Evolutionary conservation across 192 early-diverging fungal genomes (phyloP), one percentile per base, ranked within the genome.

Genomic region (Coemansia reversa): DNA sequence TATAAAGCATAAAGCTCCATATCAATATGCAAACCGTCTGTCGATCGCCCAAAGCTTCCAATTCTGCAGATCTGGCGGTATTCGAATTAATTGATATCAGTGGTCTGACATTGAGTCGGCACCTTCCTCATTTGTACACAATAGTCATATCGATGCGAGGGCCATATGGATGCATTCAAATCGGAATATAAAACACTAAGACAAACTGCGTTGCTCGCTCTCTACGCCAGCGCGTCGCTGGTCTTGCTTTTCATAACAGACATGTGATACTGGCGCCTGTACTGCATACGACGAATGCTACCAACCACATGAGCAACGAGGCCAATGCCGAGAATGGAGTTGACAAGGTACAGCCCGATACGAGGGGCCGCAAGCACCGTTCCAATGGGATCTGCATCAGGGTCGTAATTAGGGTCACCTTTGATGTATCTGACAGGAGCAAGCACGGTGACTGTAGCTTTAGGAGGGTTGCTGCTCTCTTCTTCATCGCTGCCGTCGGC

Each of bases 381-480:
- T 19, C 72, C 78, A 7, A 81, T 45, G 18, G 69, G 69, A 50
- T 81, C 52, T 11, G 62, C 42, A 12, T 57, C 29, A 12, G 54
- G 58, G 27, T 81, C 73, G 54, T 81, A 81, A 55, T 81, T 66
- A 2, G 78, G 66, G 45, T 81, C 73, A 42, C 78, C 78, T 39
- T 70, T 67, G 55, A 81, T 72, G 27, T 58, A 81, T 35, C 72
- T 75, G 42, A 72, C 62, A 0, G 70, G 76, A 32, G 76, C 71
- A 33, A 79, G 71, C 7, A 72, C 51, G 0, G 70, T 78, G 6
- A 30, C 70, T 48, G 42, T 66, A 4, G 58, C 18, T 2, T 27
- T 51, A 24, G 30, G 56, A 7, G 35, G 47, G 19, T 32, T 33
- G 16, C 23, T 59, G 28, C 54, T 45, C 45, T 52, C 24, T 20